Percentiles rank a stretch among this genome's conserved stretches.
phyloP scores from a whole-genome alignment of 1,284 basidiomycete genomes.

The Ustilago tritici region DNA sequence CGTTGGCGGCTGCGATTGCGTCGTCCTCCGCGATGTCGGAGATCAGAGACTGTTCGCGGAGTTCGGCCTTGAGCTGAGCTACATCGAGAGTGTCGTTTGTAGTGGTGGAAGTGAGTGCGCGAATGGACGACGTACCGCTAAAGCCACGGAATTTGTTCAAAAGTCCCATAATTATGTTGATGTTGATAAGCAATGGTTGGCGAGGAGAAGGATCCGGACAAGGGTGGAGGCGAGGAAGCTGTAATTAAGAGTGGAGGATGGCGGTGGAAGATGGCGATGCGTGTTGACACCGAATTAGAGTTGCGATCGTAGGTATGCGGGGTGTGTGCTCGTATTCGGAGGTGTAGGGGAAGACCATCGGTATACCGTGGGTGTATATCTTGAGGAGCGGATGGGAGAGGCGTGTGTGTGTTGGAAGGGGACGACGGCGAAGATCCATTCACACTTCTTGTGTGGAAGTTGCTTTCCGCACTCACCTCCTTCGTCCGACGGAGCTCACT shows the following conservation, averaged over 20 bases:
- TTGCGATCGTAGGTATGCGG: not conserved
- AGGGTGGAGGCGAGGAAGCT: not conserved
- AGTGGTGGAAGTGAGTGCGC: not conserved
- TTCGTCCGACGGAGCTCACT: not conserved
- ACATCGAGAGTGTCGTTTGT: not conserved
- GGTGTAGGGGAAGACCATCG: not conserved
- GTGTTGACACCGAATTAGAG: too few relatives aligned
- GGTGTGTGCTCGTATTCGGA: not conserved
- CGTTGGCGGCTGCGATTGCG: not conserved
- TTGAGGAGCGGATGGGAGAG: not conserved
- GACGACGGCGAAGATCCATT: not conserved
- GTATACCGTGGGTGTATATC: not conserved
- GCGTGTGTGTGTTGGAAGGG: not conserved
- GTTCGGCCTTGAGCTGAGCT: not conserved
- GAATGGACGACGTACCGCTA: not conserved
- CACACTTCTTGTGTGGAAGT: not conserved
- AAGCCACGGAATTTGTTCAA: not conserved
- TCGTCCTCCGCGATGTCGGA: constrained; percentile 31
- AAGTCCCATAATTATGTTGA: too few relatives aligned
- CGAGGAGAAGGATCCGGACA: too few relatives aligned
- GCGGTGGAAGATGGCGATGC: not conserved
- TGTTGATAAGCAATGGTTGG: too few relatives aligned
- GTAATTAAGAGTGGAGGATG: not conserved
- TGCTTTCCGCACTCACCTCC: not conserved
- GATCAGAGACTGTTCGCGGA: constrained; percentile 15